A percentile compares a stretch with the other conserved stretches of the same genome.
Evolutionary conservation across 441 rosid genomes (phyloP).

Genomic region (Euphorbia celastroides): DNA sequence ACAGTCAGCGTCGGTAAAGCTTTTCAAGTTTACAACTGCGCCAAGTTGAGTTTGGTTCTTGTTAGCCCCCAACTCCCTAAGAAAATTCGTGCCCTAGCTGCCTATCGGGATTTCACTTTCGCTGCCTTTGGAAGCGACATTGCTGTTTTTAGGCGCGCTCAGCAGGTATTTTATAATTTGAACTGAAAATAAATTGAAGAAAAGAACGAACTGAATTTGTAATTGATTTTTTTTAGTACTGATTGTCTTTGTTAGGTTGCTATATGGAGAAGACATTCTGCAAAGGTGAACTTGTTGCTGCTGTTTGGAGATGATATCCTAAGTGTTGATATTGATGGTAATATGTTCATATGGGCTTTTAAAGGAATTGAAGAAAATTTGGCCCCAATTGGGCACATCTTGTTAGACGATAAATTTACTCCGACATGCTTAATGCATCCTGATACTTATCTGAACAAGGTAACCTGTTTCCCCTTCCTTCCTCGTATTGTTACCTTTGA

Average conservation of each 20-base stretch:
- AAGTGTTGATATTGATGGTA: conserved; percentile 77
- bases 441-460: conserved; percentile 93
- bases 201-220: too few relatives aligned
- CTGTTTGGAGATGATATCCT: conserved; percentile 80
- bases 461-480: conserved; percentile 18
- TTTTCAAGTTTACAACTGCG: conserved; percentile 88
- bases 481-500: neutral
- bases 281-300: conserved; percentile 65
- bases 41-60: conserved; percentile 70
- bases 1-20: conserved; percentile 95
- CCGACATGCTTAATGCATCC: conserved; percentile 89
- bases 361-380: conserved; percentile 59
- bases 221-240: neutral
- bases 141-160: conserved; percentile 78
- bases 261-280: conserved; percentile 77
- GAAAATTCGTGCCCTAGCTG: conserved; percentile 82
- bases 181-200: neutral
- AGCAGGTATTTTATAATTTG: conserved; percentile 41
- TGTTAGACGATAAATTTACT: conserved; percentile 46
- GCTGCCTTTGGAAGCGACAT: conserved; percentile 67
- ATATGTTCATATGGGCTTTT: conserved; percentile 73
- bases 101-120: conserved; percentile 81
- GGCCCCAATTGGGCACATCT: conserved; percentile 57
- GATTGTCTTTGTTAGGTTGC: conserved; percentile 46
- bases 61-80: conserved; percentile 70